Evolutionary conservation across 257 asterid species (phyloP).

Genomic region (Nicotiana noctiflora): DNA sequence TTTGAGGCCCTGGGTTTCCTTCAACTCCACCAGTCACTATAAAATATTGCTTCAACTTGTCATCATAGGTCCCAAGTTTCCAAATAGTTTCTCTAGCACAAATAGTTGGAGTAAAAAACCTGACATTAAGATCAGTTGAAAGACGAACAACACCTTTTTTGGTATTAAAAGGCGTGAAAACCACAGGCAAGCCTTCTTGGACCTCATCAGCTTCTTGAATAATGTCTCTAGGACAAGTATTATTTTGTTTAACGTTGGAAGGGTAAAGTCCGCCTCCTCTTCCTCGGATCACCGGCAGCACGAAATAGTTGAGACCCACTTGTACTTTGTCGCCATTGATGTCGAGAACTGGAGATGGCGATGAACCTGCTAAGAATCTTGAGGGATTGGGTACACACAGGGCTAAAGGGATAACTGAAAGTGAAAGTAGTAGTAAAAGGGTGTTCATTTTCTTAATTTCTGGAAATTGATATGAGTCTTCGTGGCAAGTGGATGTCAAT

Average conservation of each 20-base stretch:
- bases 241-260: not conserved
- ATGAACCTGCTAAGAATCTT: not conserved
- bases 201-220: not conserved
- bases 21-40: slow-evolving; percentile 16
- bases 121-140: slow-evolving; percentile 5
- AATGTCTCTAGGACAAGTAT: slow-evolving; percentile 4
- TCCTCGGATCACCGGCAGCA: slow-evolving; percentile 7
- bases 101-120: slow-evolving; percentile 9
- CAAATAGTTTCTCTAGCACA: slow-evolving; percentile 17
- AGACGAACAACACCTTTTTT: not conserved
- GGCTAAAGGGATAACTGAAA: not conserved
- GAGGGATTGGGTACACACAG: not conserved
- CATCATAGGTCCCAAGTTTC: slow-evolving; percentile 5
- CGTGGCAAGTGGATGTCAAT: not conserved
- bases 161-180: not conserved
- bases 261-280: not conserved
- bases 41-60: not conserved
- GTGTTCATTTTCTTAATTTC: not conserved
- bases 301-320: not conserved
- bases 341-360: not conserved
- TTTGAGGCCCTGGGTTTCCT: slow-evolving; percentile 14
- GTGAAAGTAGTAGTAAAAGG: not conserved
- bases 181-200: slow-evolving; percentile 7
- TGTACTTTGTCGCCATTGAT: not conserved
- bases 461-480: not conserved